A percentile compares a stretch with the other conserved stretches of the same genome.
phyloP scores from a whole-genome alignment of 169 alveolate genomes.

The Plasmodium knowlesi region DNA sequence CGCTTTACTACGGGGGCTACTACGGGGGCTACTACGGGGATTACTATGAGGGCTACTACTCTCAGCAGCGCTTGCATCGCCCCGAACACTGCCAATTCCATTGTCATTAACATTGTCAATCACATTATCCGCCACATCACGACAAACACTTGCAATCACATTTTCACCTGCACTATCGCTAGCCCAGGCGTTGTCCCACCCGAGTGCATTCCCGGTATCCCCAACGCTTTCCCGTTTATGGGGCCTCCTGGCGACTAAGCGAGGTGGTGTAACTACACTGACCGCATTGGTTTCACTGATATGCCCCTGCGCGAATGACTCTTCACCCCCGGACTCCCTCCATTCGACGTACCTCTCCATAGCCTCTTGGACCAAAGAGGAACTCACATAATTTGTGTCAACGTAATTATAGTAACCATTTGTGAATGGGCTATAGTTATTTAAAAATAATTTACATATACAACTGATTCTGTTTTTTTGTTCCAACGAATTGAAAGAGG shows the following conservation, averaged over 20 bases:
- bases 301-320: background rate
- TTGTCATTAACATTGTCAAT: background rate
- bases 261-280: background rate
- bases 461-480: slow-evolving; percentile 19
- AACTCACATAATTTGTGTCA: slow-evolving; percentile 26
- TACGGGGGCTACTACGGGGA: background rate
- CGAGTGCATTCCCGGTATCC: background rate
- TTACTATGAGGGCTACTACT: background rate
- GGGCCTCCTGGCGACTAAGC: background rate
- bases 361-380: background rate
- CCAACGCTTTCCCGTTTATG: slow-evolving; percentile 6
- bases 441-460: slow-evolving; percentile 55
- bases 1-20: background rate
- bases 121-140: background rate
- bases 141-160: background rate
- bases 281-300: background rate
- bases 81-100: background rate
- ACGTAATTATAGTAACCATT: slow-evolving; percentile 53
- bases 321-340: background rate
- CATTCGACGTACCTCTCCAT: slow-evolving; percentile 3
- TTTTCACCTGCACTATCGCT: background rate
- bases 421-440: slow-evolving; percentile 10
- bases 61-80: background rate
- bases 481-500: slow-evolving; percentile 15
- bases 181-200: background rate